A percentile compares a stretch with the other conserved stretches of the same genome.
Conservation (phyloP, 179 eudicot genomes). For the Heliamphora pulchella region DNA sequence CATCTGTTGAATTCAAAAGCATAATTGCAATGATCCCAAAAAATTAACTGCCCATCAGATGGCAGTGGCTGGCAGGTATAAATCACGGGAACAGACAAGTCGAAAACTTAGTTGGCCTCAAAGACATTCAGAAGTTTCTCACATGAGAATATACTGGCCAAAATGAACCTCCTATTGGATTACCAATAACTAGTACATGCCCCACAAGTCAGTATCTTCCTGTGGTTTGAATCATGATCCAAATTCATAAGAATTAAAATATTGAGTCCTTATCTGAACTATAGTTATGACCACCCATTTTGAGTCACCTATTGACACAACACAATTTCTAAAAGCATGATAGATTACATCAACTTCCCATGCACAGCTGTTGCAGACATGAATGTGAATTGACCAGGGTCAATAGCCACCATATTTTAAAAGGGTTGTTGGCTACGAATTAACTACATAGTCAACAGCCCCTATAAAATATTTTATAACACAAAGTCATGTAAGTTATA, state of each 20-base stretch:
- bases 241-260: neutral
- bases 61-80: neutral
- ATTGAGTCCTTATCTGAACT: neutral
- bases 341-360: constrained; percentile 3
- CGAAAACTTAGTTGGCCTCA: neutral
- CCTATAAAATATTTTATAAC: no score
- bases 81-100: neutral
- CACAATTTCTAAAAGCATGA: neutral
- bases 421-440: no score
- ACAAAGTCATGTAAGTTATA: neutral
- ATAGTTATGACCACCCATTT: neutral
- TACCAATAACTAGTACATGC: no score
- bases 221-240: neutral
- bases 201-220: neutral
- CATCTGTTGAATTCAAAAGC: constrained; percentile 5
- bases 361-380: neutral
- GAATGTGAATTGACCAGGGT: neutral
- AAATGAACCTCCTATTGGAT: neutral
- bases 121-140: neutral
- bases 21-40: neutral
- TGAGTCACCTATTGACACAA: neutral
- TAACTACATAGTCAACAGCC: neutral
- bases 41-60: neutral
- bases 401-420: no score
- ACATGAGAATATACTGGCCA: neutral